These are phyloP conservation scores for Dipteronia sinensis DNA, from an alignment of 345 rosid species.

Conservation along the genomic window DNA sequence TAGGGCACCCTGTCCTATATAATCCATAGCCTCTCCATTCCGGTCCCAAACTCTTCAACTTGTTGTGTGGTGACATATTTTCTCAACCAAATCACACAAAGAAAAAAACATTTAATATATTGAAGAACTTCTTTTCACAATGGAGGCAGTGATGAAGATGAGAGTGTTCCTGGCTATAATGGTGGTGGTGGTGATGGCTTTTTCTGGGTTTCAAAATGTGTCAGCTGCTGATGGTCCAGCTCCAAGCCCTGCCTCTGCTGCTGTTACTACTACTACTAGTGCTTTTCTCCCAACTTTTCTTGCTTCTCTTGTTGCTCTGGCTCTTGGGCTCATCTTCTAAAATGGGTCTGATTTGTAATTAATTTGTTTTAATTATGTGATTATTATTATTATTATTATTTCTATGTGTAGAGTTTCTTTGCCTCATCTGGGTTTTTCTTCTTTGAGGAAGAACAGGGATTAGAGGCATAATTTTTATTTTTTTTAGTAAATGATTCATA, in stretches of 20 bases:
- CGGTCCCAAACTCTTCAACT: background rate
- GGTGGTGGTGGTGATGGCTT: constrained; percentile 21
- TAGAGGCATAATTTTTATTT: background rate
- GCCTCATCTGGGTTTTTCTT: background rate
- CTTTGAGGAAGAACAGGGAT: too few species aligned
- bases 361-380: background rate
- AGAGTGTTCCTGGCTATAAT: constrained; percentile 23
- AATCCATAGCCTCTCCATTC: background rate
- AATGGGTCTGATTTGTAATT: background rate
- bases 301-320: constrained; percentile 36
- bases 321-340: constrained; percentile 26
- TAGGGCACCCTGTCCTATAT: background rate
- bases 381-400: background rate
- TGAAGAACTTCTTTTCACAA: background rate
- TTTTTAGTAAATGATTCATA: background rate
- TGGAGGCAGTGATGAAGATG: constrained; percentile 39
- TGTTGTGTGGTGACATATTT: background rate
- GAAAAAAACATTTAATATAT: background rate
- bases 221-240: constrained; percentile 32
- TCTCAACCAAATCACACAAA: background rate
- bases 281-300: constrained; percentile 23
- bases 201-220: constrained; percentile 19
- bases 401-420: background rate
- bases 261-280: background rate
- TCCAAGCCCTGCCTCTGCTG: constrained; percentile 31